Evolutionary conservation across 257 asterid genomes (phyloP).

Genomic region (Sherardia arvensis): DNA sequence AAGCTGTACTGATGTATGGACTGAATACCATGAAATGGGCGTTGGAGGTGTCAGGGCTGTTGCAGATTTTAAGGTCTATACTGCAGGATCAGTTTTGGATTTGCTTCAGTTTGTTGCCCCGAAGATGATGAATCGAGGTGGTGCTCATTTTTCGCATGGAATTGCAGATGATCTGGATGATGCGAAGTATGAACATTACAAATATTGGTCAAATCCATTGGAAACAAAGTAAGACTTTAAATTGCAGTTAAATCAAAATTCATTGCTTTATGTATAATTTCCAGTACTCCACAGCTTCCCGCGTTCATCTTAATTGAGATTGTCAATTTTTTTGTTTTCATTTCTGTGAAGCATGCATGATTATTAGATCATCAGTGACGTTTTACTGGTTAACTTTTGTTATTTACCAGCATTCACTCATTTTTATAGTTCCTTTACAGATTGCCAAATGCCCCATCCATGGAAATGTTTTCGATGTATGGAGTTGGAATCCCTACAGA

Average conservation of each 20-base stretch:
- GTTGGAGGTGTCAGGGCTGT: conserved; percentile 56
- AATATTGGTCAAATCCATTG: conserved; percentile 84
- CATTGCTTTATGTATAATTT: neutral
- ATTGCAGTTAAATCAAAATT: neutral
- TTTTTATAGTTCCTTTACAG: conserved; percentile 28
- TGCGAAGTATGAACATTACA: conserved; percentile 49
- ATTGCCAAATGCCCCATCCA: conserved; percentile 70
- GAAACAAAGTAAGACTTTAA: conserved; percentile 59
- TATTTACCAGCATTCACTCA: neutral
- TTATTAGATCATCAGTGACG: neutral
- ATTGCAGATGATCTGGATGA: conserved; percentile 62
- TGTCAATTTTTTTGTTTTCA: neutral
- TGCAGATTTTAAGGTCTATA: conserved; percentile 53
- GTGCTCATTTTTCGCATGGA: conserved; percentile 70
- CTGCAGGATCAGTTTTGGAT: conserved; percentile 49
- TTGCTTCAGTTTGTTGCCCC: conserved; percentile 73
- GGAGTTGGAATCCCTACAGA: conserved; percentile 94
- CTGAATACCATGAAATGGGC: conserved; percentile 78
- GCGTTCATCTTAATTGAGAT: neutral
- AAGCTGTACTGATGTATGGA: conserved; percentile 65
- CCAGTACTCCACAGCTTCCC: neutral
- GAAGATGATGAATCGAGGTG: conserved; percentile 86
- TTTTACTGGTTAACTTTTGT: neutral
- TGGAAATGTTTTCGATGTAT: conserved; percentile 83
- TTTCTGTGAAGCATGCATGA: neutral